These are phyloP conservation scores for Pulchroboletus neoregius DNA, from an alignment of 1,284 basidiomycete genomes.

Conservation along the genomic window DNA sequence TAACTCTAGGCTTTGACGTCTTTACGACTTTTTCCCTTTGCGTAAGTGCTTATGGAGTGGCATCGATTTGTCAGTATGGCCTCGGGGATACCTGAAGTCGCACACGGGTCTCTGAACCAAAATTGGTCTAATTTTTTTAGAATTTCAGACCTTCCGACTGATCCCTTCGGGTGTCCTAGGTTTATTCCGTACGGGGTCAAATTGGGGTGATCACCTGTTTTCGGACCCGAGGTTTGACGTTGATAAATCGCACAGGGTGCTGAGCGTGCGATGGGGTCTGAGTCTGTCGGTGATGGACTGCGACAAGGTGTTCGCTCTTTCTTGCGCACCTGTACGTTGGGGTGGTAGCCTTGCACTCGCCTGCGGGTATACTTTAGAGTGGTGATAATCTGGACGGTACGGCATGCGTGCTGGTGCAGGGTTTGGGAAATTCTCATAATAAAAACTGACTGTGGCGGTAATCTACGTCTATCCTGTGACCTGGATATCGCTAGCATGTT, in stretches of 20 bases:
- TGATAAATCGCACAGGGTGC: neutral
- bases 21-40: conserved; percentile 10
- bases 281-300: neutral
- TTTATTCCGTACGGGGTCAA: conserved; percentile 5
- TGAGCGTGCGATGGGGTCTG: neutral
- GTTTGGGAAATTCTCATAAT: conserved; percentile 13
- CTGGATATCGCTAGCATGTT: neutral
- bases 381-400: conserved; percentile 6
- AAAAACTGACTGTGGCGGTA: neutral
- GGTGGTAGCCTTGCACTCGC: neutral
- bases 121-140: conserved; percentile 8
- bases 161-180: conserved; percentile 5
- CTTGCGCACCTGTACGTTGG: neutral
- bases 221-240: neutral
- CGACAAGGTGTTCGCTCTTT: neutral
- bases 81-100: conserved; percentile 18
- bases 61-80: conserved; percentile 1
- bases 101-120: conserved; percentile 1
- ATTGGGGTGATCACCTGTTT: neutral
- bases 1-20: neutral
- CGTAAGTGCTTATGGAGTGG: conserved; percentile 5
- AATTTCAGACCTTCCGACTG: conserved; percentile 1
- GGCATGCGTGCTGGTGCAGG: neutral
- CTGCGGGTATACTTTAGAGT: conserved; percentile 3
- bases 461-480: conserved; percentile 2